Evolutionary conservation across 345 rosid genomes (phyloP).

Genomic region (Eucalyptus curtisii): DNA sequence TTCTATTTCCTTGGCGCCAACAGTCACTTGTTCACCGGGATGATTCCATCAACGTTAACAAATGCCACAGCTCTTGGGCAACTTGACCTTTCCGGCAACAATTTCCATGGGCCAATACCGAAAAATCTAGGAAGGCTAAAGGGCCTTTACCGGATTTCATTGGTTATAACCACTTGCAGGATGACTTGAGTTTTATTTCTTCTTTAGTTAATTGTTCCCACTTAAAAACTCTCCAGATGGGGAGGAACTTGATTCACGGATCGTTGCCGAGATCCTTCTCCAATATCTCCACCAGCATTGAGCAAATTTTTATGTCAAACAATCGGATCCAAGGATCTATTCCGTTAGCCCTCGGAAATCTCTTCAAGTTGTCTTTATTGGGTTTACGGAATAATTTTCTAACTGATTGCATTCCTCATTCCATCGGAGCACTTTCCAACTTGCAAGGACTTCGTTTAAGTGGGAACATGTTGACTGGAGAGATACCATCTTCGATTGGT

Average conservation of each 20-base stretch:
- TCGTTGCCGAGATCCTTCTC: neutral
- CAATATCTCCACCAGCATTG: neutral
- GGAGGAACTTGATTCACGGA: neutral
- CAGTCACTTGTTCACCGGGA: neutral
- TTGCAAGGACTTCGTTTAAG: rapidly evolving
- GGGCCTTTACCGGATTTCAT: rapidly evolving
- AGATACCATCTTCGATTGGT: neutral
- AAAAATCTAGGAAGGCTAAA: neutral
- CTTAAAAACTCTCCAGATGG: rapidly evolving
- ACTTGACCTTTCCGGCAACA: rapidly evolving
- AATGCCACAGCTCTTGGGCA: neutral
- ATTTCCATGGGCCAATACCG: neutral
- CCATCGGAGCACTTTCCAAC: neutral
- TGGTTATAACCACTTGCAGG: rapidly evolving
- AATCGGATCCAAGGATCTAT: neutral
- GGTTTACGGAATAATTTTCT: rapidly evolving
- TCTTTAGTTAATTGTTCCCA: neutral
- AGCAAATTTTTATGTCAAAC: rapidly evolving
- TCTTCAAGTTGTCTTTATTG: neutral
- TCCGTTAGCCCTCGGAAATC: neutral
- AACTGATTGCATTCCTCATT: neutral
- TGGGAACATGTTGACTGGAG: neutral
- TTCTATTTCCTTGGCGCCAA: rapidly evolving
- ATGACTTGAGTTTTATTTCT: neutral
- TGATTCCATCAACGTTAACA: neutral